These are phyloP conservation scores for Cytospora piceicola DNA, from an alignment of 2,329 filamentous ascomycete genomes.

Conservation along the genomic window DNA sequence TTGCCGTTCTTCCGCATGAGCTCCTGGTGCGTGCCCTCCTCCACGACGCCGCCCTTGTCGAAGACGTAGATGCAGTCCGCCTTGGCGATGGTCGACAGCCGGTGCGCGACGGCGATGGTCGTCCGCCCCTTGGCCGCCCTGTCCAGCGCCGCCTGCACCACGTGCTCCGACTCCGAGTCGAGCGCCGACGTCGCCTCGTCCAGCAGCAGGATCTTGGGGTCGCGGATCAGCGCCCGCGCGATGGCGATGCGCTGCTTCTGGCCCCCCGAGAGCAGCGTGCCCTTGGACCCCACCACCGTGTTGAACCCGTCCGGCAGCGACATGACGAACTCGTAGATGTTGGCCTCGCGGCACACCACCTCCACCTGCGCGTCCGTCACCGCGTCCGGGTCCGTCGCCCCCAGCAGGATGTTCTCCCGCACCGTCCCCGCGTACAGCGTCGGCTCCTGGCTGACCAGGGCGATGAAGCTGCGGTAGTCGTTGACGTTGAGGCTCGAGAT, in stretches of 20 bases:
- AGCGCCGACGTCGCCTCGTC: conserved; percentile 82
- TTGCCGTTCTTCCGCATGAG: conserved; percentile 71
- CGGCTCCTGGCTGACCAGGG: conserved; percentile 91
- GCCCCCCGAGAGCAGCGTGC: conserved; percentile 81
- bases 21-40: conserved; percentile 79
- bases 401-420: conserved; percentile 85
- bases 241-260: conserved; percentile 97
- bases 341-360: conserved; percentile 83
- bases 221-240: conserved; percentile 85
- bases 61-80: conserved; percentile 97
- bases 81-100: conserved; percentile 90
- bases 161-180: conserved; percentile 76
- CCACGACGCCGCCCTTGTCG: conserved; percentile 83
- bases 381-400: conserved; percentile 63
- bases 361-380: conserved; percentile 74
- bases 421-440: conserved; percentile 94
- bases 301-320: conserved; percentile 84
- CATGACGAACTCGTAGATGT: conserved; percentile 90
- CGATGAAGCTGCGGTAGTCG: conserved; percentile 80
- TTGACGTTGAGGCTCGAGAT: conserved; percentile 82
- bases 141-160: conserved; percentile 81
- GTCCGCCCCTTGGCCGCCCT: conserved; percentile 82
- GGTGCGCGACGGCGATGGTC: conserved; percentile 92
- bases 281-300: conserved; percentile 86
- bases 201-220: conserved; percentile 83